A percentile compares a stretch with the other conserved stretches of the same genome.
phyloP scores from a whole-genome alignment of 2,329 filamentous ascomycete genomes.

The Bisporella sp. region DNA sequence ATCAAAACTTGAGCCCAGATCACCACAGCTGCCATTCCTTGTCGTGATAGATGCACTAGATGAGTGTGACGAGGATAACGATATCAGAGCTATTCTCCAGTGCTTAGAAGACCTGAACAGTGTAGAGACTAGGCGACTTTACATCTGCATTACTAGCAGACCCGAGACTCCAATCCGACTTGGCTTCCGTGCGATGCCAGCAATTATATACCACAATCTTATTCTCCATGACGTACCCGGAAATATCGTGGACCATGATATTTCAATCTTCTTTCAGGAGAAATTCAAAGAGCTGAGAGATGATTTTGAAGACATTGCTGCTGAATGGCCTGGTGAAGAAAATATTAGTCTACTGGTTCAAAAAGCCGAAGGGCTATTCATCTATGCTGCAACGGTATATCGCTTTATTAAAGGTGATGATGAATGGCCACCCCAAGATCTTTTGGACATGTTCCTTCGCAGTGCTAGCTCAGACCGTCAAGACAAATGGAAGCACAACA shows the following conservation, averaged over 20 bases:
- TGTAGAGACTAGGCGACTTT: constrained; percentile 11
- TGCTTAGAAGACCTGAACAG: constrained; percentile 14
- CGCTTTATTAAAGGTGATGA: constrained; percentile 1
- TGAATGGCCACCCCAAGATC: neutral
- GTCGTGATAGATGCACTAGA: constrained; percentile 25
- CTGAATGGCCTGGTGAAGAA: constrained; percentile 7
- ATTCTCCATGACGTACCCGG: constrained; percentile 6
- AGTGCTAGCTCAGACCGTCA: too few relatives aligned
- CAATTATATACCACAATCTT: constrained; percentile 2
- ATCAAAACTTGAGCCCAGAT: constrained; percentile 15
- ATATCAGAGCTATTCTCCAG: constrained; percentile 16
- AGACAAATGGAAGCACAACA: too few relatives aligned
- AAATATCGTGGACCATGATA: constrained; percentile 7
- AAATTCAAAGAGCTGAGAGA: constrained; percentile 4
- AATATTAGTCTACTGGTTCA: neutral
- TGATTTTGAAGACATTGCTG: neutral
- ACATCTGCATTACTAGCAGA: constrained; percentile 24
- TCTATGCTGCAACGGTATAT: constrained; percentile 4
- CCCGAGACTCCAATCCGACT: constrained; percentile 18
- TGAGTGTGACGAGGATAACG: constrained; percentile 22
- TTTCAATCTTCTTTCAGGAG: constrained; percentile 8
- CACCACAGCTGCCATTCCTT: neutral
- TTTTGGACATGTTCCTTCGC: too few relatives aligned
- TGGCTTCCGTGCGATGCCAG: constrained; percentile 3
- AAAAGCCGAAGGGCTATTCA: neutral